These are phyloP conservation scores for Erysimum pusillum DNA, from an alignment of 441 rosid genomes.

Conservation along the genomic window DNA sequence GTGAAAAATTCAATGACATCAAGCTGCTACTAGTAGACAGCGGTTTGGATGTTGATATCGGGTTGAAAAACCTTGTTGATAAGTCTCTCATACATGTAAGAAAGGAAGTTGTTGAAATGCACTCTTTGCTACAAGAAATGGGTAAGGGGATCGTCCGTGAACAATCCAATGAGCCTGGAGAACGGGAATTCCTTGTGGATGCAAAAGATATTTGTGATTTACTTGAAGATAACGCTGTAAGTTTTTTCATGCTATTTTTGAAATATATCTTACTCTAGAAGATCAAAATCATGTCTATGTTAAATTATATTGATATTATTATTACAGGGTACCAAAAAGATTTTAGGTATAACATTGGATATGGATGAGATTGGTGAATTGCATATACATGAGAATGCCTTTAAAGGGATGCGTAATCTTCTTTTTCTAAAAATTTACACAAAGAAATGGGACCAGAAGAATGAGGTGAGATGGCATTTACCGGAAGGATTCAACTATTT, in stretches of 20 bases:
- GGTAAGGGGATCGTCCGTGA: slow-evolving; percentile 11
- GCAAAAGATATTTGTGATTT: slow-evolving; percentile 13
- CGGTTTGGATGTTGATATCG: slow-evolving; percentile 2
- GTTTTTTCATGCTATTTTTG: not conserved
- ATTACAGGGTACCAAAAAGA: slow-evolving; percentile 9
- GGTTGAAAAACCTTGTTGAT: slow-evolving; percentile 6
- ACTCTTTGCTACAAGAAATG: slow-evolving; percentile 29
- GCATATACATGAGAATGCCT: not conserved
- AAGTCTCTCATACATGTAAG: slow-evolving; percentile 25
- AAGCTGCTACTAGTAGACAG: not conserved
- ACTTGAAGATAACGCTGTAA: slow-evolving; percentile 19
- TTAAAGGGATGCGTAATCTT: slow-evolving; percentile 27
- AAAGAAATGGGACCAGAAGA: not conserved
- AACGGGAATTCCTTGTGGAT: slow-evolving; percentile 19
- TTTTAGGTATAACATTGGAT: slow-evolving; percentile 21
- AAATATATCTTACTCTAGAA: not conserved
- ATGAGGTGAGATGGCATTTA: not conserved
- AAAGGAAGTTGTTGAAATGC: slow-evolving; percentile 6
- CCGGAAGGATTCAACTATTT: not conserved
- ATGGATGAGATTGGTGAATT: not conserved
- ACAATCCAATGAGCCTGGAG: slow-evolving; percentile 16
- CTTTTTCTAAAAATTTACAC: not conserved
- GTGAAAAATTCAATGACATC: not conserved
- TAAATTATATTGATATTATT: not conserved
- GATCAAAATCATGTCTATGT: not conserved